Evolutionary conservation across 768 basidiomycete species (phyloP).

Genomic region (Leucogyrophana mollusca): DNA sequence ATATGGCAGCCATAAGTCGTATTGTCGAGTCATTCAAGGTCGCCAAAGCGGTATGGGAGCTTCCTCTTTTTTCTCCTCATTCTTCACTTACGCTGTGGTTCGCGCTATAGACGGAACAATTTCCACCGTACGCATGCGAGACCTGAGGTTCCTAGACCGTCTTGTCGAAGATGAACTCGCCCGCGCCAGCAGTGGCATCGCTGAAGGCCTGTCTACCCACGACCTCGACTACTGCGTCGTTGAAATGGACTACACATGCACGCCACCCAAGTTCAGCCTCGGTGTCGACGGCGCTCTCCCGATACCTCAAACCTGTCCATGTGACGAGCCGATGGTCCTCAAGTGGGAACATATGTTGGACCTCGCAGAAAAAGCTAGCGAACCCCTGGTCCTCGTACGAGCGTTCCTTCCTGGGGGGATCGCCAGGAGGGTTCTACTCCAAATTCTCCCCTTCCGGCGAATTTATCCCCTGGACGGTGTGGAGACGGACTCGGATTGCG

Average conservation of each 20-base stretch:
- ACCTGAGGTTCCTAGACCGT: constrained; percentile 24
- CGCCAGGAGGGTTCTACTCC: constrained; percentile 26
- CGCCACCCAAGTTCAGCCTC: constrained; percentile 12
- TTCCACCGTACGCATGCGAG: constrained; percentile 20
- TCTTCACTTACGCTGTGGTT: not conserved
- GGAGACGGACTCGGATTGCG: too few species aligned
- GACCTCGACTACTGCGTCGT: constrained; percentile 20
- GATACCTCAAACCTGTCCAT: constrained; percentile 24
- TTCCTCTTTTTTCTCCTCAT: not conserved
- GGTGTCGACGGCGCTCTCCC: constrained; percentile 17
- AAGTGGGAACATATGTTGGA: constrained; percentile 24
- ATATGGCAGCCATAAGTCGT: constrained; percentile 14
- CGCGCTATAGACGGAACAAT: constrained; percentile 18
- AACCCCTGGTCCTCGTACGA: constrained; percentile 20
- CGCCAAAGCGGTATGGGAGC: constrained; percentile 18
- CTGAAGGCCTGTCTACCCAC: constrained; percentile 7
- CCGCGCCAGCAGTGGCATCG: too few species aligned
- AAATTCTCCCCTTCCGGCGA: constrained; percentile 19
- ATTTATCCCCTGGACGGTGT: too few species aligned
- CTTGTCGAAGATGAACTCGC: constrained; percentile 26
- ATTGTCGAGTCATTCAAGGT: constrained; percentile 2
- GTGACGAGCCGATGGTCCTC: constrained; percentile 19
- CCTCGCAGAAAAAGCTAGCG: constrained; percentile 9
- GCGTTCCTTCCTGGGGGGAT: constrained; percentile 25
- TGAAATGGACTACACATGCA: constrained; percentile 22